Evolutionary conservation across 73 alveolate genomes (phyloP).

Genomic region (Tetrahymena thermophila): DNA sequence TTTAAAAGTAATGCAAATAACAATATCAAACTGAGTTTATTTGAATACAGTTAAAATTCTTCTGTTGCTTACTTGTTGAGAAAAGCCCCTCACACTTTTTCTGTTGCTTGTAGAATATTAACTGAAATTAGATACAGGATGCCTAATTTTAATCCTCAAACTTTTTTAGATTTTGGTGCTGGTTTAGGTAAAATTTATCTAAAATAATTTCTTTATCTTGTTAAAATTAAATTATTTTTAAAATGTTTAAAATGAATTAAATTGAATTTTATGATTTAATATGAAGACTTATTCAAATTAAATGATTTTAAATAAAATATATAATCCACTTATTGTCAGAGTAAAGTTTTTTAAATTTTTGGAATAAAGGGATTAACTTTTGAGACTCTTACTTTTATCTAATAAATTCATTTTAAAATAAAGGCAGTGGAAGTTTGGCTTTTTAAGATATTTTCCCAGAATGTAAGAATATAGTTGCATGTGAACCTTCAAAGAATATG

Average conservation of each 20-base stretch:
- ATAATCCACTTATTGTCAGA: background rate
- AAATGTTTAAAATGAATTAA: too few species aligned
- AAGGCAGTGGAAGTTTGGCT: background rate
- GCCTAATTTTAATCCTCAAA: slow-evolving; percentile 11
- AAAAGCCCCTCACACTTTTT: slow-evolving; percentile 5
- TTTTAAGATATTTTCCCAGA: background rate
- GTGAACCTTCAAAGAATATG: slow-evolving; percentile 68
- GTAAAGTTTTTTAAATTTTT: background rate
- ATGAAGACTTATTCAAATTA: too few species aligned
- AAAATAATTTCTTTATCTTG: too few species aligned
- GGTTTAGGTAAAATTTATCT: slow-evolving; percentile 22
- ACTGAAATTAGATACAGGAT: background rate
- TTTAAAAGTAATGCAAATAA: background rate
- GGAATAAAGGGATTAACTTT: too few species aligned
- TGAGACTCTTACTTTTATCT: too few species aligned
- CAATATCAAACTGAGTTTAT: background rate
- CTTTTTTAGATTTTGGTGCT: slow-evolving; percentile 33
- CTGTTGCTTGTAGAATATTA: slow-evolving; percentile 21
- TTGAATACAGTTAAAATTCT: slow-evolving; percentile 13
- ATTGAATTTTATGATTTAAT: too few species aligned
- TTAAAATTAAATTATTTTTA: too few species aligned
- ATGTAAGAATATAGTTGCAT: background rate
- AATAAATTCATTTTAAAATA: background rate
- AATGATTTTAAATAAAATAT: too few species aligned
- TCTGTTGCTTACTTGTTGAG: slow-evolving; percentile 31